Conservation (phyloP, 441 rosid genomes). For the Brassica balearica region DNA sequence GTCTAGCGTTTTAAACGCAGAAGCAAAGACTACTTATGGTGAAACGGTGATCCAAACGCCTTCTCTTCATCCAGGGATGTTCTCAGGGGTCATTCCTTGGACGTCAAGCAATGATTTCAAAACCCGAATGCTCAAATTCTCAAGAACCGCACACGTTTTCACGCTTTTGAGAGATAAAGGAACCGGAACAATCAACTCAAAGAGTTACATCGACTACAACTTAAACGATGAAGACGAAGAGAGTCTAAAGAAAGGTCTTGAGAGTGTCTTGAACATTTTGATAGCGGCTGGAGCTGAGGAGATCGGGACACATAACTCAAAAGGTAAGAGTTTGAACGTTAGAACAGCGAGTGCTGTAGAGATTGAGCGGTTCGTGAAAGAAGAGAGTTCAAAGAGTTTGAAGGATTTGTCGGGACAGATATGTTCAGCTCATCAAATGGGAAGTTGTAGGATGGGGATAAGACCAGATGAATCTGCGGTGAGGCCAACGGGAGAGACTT, state of each 20-base stretch:
- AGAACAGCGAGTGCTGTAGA: constrained; percentile 50
- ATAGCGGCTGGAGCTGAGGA: constrained; percentile 87
- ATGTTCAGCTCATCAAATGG: constrained; percentile 93
- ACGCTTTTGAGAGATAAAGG: constrained; percentile 79
- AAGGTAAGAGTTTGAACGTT: constrained; percentile 62
- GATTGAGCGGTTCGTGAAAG: constrained; percentile 63
- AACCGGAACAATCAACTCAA: constrained; percentile 55
- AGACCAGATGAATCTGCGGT: constrained; percentile 65
- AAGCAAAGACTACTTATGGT: constrained; percentile 58
- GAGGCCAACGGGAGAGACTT: constrained; percentile 75
- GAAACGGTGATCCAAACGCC: constrained; percentile 87
- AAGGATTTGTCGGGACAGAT: constrained; percentile 53
- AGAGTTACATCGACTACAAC: constrained; percentile 53
- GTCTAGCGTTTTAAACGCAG: constrained; percentile 57
- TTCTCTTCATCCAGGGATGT: constrained; percentile 81
- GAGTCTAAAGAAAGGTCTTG: constrained; percentile 63
- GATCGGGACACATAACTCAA: constrained; percentile 69
- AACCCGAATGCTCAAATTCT: constrained; percentile 62
- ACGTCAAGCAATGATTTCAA: constrained; percentile 66
- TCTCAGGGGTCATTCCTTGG: constrained; percentile 77
- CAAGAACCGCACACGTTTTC: constrained; percentile 75
- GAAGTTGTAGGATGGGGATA: constrained; percentile 84
- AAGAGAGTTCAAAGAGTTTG: constrained; percentile 62
- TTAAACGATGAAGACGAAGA: constrained; percentile 59
- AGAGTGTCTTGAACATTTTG: constrained; percentile 64